Evolutionary conservation across 23 red algal species (phyloP), one percentile per base, ranked within the genome.

Genomic region (Gracilaria gracilis): DNA sequence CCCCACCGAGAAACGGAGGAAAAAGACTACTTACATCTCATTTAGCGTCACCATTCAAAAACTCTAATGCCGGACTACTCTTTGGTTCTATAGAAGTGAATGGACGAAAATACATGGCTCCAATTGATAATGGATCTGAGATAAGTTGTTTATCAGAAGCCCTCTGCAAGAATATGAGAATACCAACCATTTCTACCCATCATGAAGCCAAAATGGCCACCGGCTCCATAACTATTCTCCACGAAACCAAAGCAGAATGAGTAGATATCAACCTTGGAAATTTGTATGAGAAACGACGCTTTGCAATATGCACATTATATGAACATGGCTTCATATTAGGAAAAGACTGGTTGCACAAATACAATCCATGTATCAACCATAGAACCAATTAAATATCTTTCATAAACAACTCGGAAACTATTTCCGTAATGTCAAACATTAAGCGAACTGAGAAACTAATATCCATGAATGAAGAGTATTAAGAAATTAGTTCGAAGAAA

Each of bases 241-340:
- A 61, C 39, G 80, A 83, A 34, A 66, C 57, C 39, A 0, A 39
- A 17, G 20, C 0, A 36, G 47, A 61, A 46, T 24, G 35, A 32
- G 61, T 67, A 24, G 15, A 35, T 0, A 0, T 38, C 15, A 8
- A 83, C 7, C 66, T 83, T 20, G 39, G 42, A 44, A 20, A 83
- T 9, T 27, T 65, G 24, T 24, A 2, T 38, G 80, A 83, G 17
- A 35, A 61, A 67, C 9, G 57, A 65, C 61, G 55, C 80, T 83
- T 83, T 57, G 80, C 0, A 0, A 37, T 67, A 23, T 65, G 80
- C 16, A 16, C 80, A 61, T 46, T 66, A 33, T 44, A 65, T 39
- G 42, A 66, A 51, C 49, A 87, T 87, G 65, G 75, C 16, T 17
- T 38, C 28, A 87, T 87, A 2, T 62, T 87, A 33, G 35, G 62